Conservation (phyloP, 2,329 filamentous ascomycete species). For the Gaeumannomyces sp. region DNA sequence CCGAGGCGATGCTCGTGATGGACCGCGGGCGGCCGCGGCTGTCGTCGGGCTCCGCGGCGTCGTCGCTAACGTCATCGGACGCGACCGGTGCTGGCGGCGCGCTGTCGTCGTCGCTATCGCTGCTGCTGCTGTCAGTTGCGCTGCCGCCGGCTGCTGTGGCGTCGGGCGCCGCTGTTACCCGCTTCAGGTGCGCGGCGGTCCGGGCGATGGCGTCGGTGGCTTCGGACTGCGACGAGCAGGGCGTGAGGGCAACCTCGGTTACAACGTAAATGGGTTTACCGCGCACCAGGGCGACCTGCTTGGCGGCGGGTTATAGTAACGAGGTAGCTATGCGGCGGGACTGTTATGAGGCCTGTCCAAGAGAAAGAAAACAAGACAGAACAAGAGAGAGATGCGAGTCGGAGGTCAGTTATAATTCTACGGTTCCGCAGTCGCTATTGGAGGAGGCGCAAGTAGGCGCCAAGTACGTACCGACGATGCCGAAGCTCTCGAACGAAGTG, state of each 20-base stretch:
- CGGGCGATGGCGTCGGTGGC: slow-evolving; percentile 65
- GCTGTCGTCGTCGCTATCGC: slow-evolving; percentile 43
- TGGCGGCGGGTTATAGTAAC: slow-evolving; percentile 80
- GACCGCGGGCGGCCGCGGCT: slow-evolving; percentile 17
- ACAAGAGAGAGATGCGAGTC: neutral
- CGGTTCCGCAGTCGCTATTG: neutral
- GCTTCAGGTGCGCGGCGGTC: slow-evolving; percentile 42
- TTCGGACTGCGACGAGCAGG: slow-evolving; percentile 68
- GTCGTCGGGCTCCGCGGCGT: slow-evolving; percentile 23
- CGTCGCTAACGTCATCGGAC: slow-evolving; percentile 20
- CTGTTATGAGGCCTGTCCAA: slow-evolving; percentile 69
- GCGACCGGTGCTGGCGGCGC: slow-evolving; percentile 27
- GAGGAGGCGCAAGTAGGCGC: neutral
- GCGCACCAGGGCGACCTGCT: slow-evolving; percentile 80
- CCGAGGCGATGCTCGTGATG: slow-evolving; percentile 67
- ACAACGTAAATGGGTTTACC: slow-evolving; percentile 80
- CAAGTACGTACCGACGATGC: slow-evolving; percentile 45
- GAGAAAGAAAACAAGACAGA: slow-evolving; percentile 3
- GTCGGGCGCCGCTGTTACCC: slow-evolving; percentile 32
- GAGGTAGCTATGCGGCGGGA: slow-evolving; percentile 76
- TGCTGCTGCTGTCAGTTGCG: slow-evolving; percentile 22
- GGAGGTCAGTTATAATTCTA: slow-evolving; percentile 7
- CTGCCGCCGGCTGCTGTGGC: slow-evolving; percentile 32
- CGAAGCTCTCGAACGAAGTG: slow-evolving; percentile 53
- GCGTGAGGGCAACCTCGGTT: slow-evolving; percentile 85